These are phyloP conservation scores for Zelonia costaricensis DNA, from an alignment of 208 protist species.

Conservation along the genomic window DNA sequence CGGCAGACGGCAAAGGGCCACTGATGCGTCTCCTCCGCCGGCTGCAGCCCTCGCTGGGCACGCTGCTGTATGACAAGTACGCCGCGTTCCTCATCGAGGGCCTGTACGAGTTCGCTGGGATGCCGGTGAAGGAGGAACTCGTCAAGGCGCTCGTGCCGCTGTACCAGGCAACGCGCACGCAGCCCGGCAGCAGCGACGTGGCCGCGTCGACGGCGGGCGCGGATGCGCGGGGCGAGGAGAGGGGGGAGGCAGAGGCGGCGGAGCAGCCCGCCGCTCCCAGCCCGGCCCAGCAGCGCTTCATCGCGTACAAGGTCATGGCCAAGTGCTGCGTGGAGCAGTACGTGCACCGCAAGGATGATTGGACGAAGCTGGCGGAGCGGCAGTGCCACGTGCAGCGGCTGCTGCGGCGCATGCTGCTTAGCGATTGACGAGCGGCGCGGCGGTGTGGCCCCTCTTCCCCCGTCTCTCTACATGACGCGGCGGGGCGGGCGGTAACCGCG, in stretches of 20 bases:
- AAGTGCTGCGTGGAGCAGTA: slow-evolving; percentile 91
- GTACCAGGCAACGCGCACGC: slow-evolving; percentile 40
- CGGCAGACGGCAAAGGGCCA: slow-evolving; percentile 12
- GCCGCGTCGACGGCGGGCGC: background rate
- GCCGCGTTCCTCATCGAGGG: slow-evolving; percentile 76
- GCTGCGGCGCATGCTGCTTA: slow-evolving; percentile 59
- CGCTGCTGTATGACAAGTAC: slow-evolving; percentile 60
- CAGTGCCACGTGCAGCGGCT: slow-evolving; percentile 81
- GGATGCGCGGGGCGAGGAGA: background rate
- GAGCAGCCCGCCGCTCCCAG: slow-evolving; percentile 9
- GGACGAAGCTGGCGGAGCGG: slow-evolving; percentile 71
- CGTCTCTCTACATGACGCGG: no score
- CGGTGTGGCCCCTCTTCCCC: no score
- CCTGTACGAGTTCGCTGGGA: slow-evolving; percentile 64
- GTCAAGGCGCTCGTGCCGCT: slow-evolving; percentile 72
- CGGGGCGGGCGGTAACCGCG: no score
- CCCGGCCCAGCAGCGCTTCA: slow-evolving; percentile 42
- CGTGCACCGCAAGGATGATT: slow-evolving; percentile 82
- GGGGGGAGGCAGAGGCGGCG: slow-evolving; percentile 6
- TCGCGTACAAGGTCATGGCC: slow-evolving; percentile 80
- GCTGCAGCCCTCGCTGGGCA: slow-evolving; percentile 41
- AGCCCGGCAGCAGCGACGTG: slow-evolving; percentile 2
- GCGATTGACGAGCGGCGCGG: no score
- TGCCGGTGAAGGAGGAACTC: slow-evolving; percentile 80
- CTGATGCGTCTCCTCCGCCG: slow-evolving; percentile 62